A percentile compares a stretch with the other conserved stretches of the same genome.
Evolutionary conservation across 1,284 basidiomycete genomes (phyloP).

Genomic region (Moesziomyces globuligerus): DNA sequence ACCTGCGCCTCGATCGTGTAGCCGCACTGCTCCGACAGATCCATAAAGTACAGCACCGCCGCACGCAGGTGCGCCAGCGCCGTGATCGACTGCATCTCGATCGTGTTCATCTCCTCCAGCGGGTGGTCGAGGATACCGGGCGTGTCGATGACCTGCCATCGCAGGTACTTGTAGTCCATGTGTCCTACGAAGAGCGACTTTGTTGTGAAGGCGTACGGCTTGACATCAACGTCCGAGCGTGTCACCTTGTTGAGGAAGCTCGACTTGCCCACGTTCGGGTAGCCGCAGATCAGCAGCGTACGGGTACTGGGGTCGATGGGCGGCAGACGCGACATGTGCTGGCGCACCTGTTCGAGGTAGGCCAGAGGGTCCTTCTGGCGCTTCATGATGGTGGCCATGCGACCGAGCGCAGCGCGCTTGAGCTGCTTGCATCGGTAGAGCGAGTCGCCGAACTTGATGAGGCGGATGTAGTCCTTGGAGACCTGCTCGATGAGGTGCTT

Average conservation of each 20-base stretch:
- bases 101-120: constrained; percentile 68
- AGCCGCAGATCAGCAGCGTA: constrained; percentile 65
- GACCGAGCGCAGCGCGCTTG: constrained; percentile 66
- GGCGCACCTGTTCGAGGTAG: constrained; percentile 67
- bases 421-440: constrained; percentile 67
- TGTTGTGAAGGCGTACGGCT: constrained; percentile 67
- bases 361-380: constrained; percentile 67
- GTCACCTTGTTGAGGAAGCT: constrained; percentile 67
- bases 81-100: constrained; percentile 68
- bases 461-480: constrained; percentile 66
- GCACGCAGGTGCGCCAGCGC: constrained; percentile 65
- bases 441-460: constrained; percentile 67
- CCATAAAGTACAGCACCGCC: constrained; percentile 67
- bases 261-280: constrained; percentile 67
- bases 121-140: constrained; percentile 67
- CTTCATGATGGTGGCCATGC: constrained; percentile 67
- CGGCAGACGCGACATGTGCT: constrained; percentile 67
- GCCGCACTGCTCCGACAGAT: constrained; percentile 66
- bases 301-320: constrained; percentile 65
- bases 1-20: constrained; percentile 67
- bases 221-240: constrained; percentile 66
- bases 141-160: constrained; percentile 67
- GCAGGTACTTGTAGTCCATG: constrained; percentile 68
- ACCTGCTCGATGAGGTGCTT: constrained; percentile 67
- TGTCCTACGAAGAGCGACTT: constrained; percentile 67